These are phyloP conservation scores for Botryosphaeria dothidea DNA, from an alignment of 2,329 filamentous ascomycete genomes.

Conservation along the genomic window DNA sequence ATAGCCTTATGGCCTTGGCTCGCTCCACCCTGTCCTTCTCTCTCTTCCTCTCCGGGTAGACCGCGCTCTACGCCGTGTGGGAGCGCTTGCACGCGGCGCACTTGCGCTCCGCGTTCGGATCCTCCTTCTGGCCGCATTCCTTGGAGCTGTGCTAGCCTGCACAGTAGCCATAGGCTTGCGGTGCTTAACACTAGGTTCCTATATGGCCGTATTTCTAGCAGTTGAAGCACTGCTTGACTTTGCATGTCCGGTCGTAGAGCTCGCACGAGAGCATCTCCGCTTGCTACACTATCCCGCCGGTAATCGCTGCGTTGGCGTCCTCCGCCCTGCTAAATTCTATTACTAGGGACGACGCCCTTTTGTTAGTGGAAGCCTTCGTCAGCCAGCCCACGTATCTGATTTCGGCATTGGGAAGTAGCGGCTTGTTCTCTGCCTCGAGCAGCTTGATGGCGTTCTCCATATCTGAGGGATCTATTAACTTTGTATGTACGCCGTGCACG, in stretches of 20 bases:
- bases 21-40: slow-evolving; percentile 22
- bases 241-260: slow-evolving; percentile 4
- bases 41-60: slow-evolving; percentile 23
- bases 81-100: slow-evolving; percentile 22
- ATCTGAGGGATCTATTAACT: no score
- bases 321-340: neutral
- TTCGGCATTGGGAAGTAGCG: no score
- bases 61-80: no score
- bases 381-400: no score
- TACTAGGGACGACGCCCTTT: no score
- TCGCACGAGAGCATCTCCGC: slow-evolving; percentile 4
- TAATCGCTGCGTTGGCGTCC: neutral
- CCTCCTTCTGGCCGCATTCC: slow-evolving; percentile 20
- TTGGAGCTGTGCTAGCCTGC: slow-evolving; percentile 20
- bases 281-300: neutral
- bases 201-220: slow-evolving; percentile 25
- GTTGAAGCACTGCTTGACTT: slow-evolving; percentile 24
- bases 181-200: slow-evolving; percentile 27
- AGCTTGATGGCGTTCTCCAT: no score
- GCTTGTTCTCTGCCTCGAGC: no score
- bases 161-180: slow-evolving; percentile 24
- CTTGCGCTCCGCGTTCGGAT: slow-evolving; percentile 20
- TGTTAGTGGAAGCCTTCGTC: no score
- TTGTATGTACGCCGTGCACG: no score
- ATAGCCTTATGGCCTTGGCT: slow-evolving; percentile 21